Evolutionary conservation across 331 rosid species (phyloP).

Genomic region (Erythrophleum ivorense): DNA sequence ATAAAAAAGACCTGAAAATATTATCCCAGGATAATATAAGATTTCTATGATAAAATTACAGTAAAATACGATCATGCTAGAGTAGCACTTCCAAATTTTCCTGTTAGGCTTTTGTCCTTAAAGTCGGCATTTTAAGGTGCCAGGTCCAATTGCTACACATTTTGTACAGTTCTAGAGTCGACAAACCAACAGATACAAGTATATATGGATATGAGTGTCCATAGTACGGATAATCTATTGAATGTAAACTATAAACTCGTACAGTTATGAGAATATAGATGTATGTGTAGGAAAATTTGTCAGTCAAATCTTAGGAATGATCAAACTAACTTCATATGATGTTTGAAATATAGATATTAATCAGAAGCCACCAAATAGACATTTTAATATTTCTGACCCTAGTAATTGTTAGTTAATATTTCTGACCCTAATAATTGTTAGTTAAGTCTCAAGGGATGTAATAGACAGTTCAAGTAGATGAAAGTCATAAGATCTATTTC

Average conservation of each 20-base stretch:
- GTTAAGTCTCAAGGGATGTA: not conserved
- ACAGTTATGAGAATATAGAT: not conserved
- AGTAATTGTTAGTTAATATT: not conserved
- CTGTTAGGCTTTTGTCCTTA: not conserved
- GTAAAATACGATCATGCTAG: not conserved
- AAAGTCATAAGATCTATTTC: not conserved
- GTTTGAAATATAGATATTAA: not conserved
- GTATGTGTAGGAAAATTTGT: not conserved
- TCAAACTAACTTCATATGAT: not conserved
- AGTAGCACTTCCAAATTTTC: not conserved
- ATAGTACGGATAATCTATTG: not conserved
- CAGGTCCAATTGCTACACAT: not conserved
- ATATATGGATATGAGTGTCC: not conserved
- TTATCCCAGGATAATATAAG: not conserved
- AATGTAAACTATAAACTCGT: not conserved
- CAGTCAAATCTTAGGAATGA: not conserved
- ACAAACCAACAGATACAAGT: not conserved
- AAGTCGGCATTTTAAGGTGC: not conserved
- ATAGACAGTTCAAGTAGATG: not conserved
- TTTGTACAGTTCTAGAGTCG: not conserved
- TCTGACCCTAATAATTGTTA: not conserved
- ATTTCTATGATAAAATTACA: constrained; percentile 1
- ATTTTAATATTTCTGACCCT: not conserved
- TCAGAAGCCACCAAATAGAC: not conserved
- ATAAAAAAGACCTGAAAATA: not conserved